Evolutionary conservation across 2,329 filamentous ascomycete genomes (phyloP).

Genomic region (Colletotrichum falcatum): DNA sequence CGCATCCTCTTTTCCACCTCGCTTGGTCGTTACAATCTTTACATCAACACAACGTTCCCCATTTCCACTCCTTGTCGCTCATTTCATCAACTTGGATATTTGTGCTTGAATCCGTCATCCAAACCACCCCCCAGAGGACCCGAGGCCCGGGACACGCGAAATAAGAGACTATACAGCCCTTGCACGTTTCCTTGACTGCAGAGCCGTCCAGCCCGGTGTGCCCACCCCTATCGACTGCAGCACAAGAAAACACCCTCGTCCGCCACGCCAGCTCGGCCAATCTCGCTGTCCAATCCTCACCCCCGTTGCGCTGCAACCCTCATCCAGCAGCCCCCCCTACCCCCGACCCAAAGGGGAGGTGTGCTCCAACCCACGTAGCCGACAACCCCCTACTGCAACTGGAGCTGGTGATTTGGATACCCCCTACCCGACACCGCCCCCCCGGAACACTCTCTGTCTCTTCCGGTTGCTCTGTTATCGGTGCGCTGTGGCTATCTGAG

Average conservation of each 20-base stretch:
- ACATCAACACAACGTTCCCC: conserved; percentile 34
- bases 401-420: conserved; percentile 28
- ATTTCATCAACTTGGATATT: conserved; percentile 28
- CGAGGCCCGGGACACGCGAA: conserved; percentile 29
- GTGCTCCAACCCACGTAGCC: conserved; percentile 22
- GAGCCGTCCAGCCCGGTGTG: conserved; percentile 3
- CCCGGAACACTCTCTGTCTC: conserved; percentile 28
- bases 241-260: conserved; percentile 35
- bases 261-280: conserved; percentile 39
- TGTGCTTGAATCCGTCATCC: conserved; percentile 37
- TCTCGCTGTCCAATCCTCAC: conserved; percentile 41
- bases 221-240: conserved; percentile 36
- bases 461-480: conserved; percentile 29
- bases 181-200: conserved; percentile 19
- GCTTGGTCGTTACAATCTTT: conserved; percentile 35
- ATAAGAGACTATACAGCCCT: conserved; percentile 36
- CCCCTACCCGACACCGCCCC: conserved; percentile 24
- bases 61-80: conserved; percentile 35
- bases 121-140: neutral
- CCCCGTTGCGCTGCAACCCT: conserved; percentile 40
- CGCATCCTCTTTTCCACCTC: conserved; percentile 21
- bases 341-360: conserved; percentile 37
- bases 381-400: conserved; percentile 22
- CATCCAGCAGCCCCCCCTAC: conserved; percentile 37
- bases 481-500: conserved; percentile 21